These are phyloP conservation scores for Fusarium hostae DNA, from an alignment of 2,329 filamentous ascomycete genomes.

Conservation along the genomic window DNA sequence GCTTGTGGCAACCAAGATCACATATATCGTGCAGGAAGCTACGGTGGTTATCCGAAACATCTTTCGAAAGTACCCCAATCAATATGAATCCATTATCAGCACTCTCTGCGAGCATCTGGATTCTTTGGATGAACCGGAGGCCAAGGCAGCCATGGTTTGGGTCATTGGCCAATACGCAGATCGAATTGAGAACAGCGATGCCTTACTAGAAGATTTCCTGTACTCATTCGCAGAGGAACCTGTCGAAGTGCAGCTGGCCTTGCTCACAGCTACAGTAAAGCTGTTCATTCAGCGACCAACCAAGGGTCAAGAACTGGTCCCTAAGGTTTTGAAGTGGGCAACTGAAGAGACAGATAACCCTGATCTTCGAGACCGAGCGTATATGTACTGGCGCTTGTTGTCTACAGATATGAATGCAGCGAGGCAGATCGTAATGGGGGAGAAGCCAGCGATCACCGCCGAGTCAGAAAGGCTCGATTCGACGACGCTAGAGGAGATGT, in stretches of 20 bases:
- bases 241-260: slow-evolving; percentile 92
- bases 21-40: slow-evolving; percentile 98
- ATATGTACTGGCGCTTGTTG: slow-evolving; percentile 99
- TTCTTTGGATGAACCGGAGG: slow-evolving; percentile 95
- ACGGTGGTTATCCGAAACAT: slow-evolving; percentile 99
- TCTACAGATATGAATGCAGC: slow-evolving; percentile 91
- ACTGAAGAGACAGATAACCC: slow-evolving; percentile 99
- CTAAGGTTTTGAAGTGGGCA: slow-evolving; percentile 96
- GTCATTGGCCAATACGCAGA: slow-evolving; percentile 98
- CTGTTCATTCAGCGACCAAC: slow-evolving; percentile 97
- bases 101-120: slow-evolving; percentile 96
- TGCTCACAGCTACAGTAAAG: slow-evolving; percentile 96
- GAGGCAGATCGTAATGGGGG: slow-evolving; percentile 92
- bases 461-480: slow-evolving; percentile 95
- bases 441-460: slow-evolving; percentile 95
- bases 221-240: slow-evolving; percentile 95
- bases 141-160: slow-evolving; percentile 99
- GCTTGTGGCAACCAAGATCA: slow-evolving; percentile 96
- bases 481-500: slow-evolving; percentile 94
- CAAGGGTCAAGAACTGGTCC: slow-evolving; percentile 91
- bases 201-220: slow-evolving; percentile 91
- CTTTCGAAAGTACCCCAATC: slow-evolving; percentile 98
- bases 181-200: slow-evolving; percentile 96
- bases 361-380: slow-evolving; percentile 92
- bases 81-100: slow-evolving; percentile 97